Evolutionary conservation across 352 stramenopile genomes (phyloP).

Genomic region (Phytophthora tentaculata): DNA sequence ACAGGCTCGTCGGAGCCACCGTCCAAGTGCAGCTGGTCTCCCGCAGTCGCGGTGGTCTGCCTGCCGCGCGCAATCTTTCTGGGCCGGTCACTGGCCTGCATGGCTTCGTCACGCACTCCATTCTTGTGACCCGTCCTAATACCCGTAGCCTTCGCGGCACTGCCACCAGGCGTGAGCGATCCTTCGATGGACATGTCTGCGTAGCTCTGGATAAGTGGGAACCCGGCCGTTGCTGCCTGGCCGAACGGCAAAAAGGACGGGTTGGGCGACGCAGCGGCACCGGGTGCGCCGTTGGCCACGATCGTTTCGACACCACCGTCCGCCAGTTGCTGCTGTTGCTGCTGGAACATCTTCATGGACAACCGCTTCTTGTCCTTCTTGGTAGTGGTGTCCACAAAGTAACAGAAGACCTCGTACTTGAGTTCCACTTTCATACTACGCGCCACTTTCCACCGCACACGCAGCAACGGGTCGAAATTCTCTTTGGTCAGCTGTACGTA

Average conservation of each 20-base stretch:
- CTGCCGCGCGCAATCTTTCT: constrained; percentile 51
- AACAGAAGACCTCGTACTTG: constrained; percentile 85
- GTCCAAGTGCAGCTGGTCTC: constrained; percentile 37
- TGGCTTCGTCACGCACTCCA: constrained; percentile 34
- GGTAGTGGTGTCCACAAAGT: constrained; percentile 73
- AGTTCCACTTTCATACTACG: constrained; percentile 82
- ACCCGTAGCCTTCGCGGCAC: constrained; percentile 8
- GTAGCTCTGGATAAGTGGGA: constrained; percentile 57
- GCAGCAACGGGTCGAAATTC: constrained; percentile 74
- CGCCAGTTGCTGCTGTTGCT: constrained; percentile 36
- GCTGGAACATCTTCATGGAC: constrained; percentile 73
- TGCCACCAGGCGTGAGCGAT: constrained; percentile 28
- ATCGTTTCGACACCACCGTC: constrained; percentile 27
- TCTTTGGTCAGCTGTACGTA: constrained; percentile 76
- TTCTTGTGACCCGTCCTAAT: constrained; percentile 35
- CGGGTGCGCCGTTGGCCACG: constrained; percentile 22
- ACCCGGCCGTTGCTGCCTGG: constrained; percentile 27
- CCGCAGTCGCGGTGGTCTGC: constrained; percentile 13
- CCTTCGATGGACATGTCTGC: constrained; percentile 46
- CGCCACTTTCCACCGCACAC: constrained; percentile 79
- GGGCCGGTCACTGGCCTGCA: constrained; percentile 42
- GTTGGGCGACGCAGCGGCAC: constrained; percentile 24
- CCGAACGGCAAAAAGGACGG: constrained; percentile 39
- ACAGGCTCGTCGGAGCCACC: constrained; percentile 43
- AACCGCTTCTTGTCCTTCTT: constrained; percentile 72